Percentiles rank a stretch among this genome's conserved stretches.
These are phyloP conservation scores for Sherardia arvensis DNA, from an alignment of 257 asterid genomes.

Conservation along the genomic window DNA sequence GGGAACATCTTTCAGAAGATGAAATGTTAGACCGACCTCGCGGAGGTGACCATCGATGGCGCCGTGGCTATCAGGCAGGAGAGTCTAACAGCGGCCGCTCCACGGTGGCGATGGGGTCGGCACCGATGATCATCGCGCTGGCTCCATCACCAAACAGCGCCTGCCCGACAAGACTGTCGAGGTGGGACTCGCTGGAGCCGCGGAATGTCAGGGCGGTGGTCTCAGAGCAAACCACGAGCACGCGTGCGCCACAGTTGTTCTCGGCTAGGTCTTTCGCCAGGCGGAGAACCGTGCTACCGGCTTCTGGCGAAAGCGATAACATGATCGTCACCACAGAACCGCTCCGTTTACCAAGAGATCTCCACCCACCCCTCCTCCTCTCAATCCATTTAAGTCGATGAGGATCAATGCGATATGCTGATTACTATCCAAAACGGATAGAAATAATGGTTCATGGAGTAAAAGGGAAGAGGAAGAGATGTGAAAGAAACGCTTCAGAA, in stretches of 20 bases:
- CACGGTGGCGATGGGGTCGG: conserved; percentile 35
- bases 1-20: conserved; percentile 40
- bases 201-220: conserved; percentile 49
- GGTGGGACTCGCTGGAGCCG: conserved; percentile 44
- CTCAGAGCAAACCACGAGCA: conserved; percentile 61
- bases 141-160: conserved; percentile 63
- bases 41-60: conserved; percentile 50
- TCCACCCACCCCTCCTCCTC: no score
- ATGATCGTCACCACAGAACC: no score
- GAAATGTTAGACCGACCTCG: conserved; percentile 55
- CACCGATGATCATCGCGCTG: conserved; percentile 39
- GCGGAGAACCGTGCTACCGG: conserved; percentile 64
- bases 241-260: conserved; percentile 60
- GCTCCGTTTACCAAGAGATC: no score
- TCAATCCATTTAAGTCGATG: no score
- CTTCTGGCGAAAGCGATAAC: no score
- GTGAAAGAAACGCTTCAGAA: no score
- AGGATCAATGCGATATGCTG: no score
- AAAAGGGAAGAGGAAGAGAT: no score
- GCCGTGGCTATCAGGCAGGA: conserved; percentile 45
- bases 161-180: conserved; percentile 52
- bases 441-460: no score
- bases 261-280: conserved; percentile 73
- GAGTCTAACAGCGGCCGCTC: conserved; percentile 55
- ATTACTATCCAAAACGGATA: no score